Percentiles rank a stretch among this genome's conserved stretches.
These are phyloP conservation scores for Camillea tinctor DNA, from an alignment of 2,329 filamentous ascomycete species.

Conservation along the genomic window DNA sequence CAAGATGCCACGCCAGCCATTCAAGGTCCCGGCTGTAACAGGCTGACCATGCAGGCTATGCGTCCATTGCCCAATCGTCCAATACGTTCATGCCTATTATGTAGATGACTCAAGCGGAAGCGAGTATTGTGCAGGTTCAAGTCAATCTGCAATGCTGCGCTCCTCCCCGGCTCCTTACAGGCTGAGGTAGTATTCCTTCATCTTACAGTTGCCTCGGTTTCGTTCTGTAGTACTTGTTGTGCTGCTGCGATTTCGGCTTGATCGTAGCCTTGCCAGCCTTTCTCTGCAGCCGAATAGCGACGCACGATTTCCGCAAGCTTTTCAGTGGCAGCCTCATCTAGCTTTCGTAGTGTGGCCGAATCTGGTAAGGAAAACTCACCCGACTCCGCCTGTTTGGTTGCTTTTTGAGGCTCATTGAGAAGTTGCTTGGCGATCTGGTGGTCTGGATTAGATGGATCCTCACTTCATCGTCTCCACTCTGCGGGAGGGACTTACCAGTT, in stretches of 20 bases:
- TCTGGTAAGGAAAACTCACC: constrained; percentile 56
- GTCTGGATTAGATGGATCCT: constrained; percentile 22
- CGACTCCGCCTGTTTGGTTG: constrained; percentile 45
- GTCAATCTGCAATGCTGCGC: neutral
- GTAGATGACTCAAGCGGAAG: constrained; percentile 13
- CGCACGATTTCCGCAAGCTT: constrained; percentile 78
- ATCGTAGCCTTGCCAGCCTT: constrained; percentile 71
- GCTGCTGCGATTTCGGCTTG: constrained; percentile 70
- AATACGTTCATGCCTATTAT: constrained; percentile 12
- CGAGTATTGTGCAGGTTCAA: constrained; percentile 3
- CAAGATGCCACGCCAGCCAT: neutral
- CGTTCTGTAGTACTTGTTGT: constrained; percentile 61
- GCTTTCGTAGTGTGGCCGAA: constrained; percentile 58
- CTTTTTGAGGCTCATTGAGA: constrained; percentile 42
- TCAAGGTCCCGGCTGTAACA: neutral
- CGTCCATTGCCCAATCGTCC: constrained; percentile 10
- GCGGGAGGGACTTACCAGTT: constrained; percentile 56
- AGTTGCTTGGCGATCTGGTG: constrained; percentile 50
- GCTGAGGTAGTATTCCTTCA: constrained; percentile 31
- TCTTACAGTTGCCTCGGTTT: constrained; percentile 44
- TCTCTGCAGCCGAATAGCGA: constrained; percentile 57
- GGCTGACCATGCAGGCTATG: neutral
- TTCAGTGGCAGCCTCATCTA: constrained; percentile 70
- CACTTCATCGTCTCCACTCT: neutral
- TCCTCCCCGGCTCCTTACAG: neutral